Evolutionary conservation across 805 yeast genomes (phyloP), one percentile per base, ranked within the genome.

Genomic region (Candida adriatica): DNA sequence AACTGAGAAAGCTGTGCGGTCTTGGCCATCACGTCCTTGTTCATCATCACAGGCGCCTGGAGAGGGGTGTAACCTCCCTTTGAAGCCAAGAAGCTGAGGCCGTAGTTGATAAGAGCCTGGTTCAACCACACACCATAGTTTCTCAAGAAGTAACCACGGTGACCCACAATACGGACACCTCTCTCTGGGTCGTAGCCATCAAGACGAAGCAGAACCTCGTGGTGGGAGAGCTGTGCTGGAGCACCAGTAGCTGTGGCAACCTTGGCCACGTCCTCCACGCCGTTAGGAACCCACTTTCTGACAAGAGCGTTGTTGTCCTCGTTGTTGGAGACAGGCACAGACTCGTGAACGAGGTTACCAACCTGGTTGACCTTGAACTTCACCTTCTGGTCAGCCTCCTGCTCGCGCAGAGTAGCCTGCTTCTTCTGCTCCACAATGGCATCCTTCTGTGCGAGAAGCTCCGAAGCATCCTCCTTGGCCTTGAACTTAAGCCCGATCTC

Each of bases 1-100:
- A 92, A 92, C 56, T 92, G 88, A 22, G 96, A 87, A 59, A 92
- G 77, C 67, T 92, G 98, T 7, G 98, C 98, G 47, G 98, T 92
- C 66, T 85, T 88, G 48, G 97, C 97, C 98, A 92, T 92, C 36
- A 87, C 94, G 37, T 92, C 97, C 66, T 92, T 92, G 77, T 92
- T 92, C 96, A 92, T 86, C 98, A 92, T 92, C 27, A 90, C 96
- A 37, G 98, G 98, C 11, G 98, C 94, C 69, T 92, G 98, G 61
- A 92, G 70, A 42, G 97, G 95, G 34, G 70, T 68, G 69, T 86
- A 92, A 31, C 79, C 87, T 34, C 79, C 87, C 49, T 79, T 75
- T 51, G 73, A 64, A 43, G 84, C 73, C 59, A 92, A 73, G 64
- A 86, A 88, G 39, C 72, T 69, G 56, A 92, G 73, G 48, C 98